A percentile compares a stretch with the other conserved stretches of the same genome.
phyloP scores from a whole-genome alignment of 495 filamentous ascomycete species.

The Xylaria grammica region DNA sequence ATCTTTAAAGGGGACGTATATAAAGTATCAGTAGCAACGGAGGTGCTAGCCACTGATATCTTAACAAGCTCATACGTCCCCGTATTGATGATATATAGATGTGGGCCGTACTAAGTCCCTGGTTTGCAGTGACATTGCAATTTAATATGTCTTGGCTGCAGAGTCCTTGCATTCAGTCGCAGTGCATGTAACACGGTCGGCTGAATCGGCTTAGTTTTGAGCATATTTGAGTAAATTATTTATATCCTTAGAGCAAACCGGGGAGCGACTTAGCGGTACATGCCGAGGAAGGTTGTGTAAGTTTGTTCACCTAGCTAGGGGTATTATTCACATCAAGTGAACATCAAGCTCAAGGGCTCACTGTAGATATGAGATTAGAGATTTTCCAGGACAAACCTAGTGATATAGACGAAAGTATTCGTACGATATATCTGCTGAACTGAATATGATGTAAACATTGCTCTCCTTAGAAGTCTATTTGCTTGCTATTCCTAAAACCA shows the following conservation, averaged over 20 bases:
- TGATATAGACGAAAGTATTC: neutral
- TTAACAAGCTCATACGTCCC: neutral
- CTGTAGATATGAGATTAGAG: neutral
- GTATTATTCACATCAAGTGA: neutral
- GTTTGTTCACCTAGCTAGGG: neutral
- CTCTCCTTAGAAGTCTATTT: neutral
- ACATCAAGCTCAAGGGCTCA: neutral
- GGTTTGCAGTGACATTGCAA: neutral
- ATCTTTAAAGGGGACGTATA: too few species aligned
- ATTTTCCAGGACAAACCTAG: too few species aligned
- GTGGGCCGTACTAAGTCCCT: neutral
- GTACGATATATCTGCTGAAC: neutral
- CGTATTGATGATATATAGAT: neutral
- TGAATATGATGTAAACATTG: neutral
- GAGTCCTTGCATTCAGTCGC: neutral
- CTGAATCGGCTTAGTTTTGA: conserved; percentile 15
- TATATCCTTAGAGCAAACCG: neutral
- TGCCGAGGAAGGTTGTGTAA: neutral
- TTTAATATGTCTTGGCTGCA: conserved; percentile 14
- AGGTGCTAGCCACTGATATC: neutral
- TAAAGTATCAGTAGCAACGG: too few species aligned
- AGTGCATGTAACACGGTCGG: conserved; percentile 6
- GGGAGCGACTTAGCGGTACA: neutral
- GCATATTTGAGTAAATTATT: conserved; percentile 18
- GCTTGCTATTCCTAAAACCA: neutral